Base-by-base conservation (phyloP, 2,329 filamentous ascomycete genomes). In the Chaetothyriales sp. region DNA sequence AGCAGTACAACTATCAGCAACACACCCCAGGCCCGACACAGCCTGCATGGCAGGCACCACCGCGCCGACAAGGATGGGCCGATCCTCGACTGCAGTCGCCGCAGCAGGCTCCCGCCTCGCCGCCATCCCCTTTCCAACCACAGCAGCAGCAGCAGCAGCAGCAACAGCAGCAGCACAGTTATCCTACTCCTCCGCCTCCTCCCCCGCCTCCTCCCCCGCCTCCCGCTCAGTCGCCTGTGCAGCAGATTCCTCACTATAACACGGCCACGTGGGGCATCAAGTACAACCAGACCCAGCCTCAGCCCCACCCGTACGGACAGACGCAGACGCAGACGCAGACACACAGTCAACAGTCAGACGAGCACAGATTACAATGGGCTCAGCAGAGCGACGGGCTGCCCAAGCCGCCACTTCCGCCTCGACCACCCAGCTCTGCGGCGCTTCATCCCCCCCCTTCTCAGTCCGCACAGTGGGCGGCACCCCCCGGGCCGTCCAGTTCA, bases 201-300 rank as follows among this genome's bases (percentile, higher is more conserved):
- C 47, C 56, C 44, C 49, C 45, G 6, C 49, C 44, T n/a, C 54
- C 54, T 43, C 56, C 58, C n/a, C 54, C 54, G 13, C 56, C 53
- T 15, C 54, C 56, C 44, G 54, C 54, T 22, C 56, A 50, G n/a
- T 48, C 51, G 18, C 44, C 48, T 25, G 29, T 25, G 8, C 52
- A 46, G 44, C 54, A 48, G 44, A 47, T 53, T 18, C 45, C 54
- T 44, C 51, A 54, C 45, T 54, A 56, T 48, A 66, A 70, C 56
- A 67, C 67, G 13, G 63, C 66, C 15, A 59, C 60, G 15, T 73
- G 70, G 70, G 70, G 70, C 22, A 69, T 72, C 46, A 65, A 66
- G 50, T 72, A 69, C 47, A 59, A 58, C 49, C 59, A 61, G 18
- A 46, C 37, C 15, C 33, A 50, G 25, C 48, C n/a, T 15, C 47